Base-by-base conservation (phyloP, 1,139 yeast genomes). In the Saccharomycopsis phalli region DNA sequence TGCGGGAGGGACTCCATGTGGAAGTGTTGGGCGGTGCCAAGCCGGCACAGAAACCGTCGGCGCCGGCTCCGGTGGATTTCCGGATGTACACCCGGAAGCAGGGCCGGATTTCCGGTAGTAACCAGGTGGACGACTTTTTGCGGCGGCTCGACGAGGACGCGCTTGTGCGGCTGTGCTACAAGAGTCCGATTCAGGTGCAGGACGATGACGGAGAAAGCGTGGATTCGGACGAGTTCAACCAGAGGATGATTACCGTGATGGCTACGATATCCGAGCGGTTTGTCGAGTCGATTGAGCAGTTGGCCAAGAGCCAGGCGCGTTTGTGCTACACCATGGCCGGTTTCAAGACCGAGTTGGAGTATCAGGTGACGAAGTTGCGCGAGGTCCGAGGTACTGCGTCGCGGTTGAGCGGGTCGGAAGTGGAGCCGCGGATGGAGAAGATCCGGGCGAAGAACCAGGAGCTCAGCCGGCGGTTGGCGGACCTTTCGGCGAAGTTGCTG, bases 321-420 rank as follows among this genome's bases (percentile, higher is more conserved):
- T 36, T 42, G 29, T 22, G 20, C 5, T 11, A 19, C 14, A 36
- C 19, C 11, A 28, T 41, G n/a, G 20, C 17, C 5, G 14, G 18
- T 6, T 33, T 31, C 4, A 42, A 42, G 19, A 11, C 25, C 4
- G 44, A 40, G 23, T 32, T 42, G 16, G 44, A 42, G 31, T 28
- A 30, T 7, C 43, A 42, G 18, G 18, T 42, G 13, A 13, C 17
- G 8, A 42, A 41, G 26, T 23, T 39, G 6, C 29, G 32, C 14
- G 23, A 21, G 3, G 22, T 36, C n/a, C 33, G 28, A 5, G 18
- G 20, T 10, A 17, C 13, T 19, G 14, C 18, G 7, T 17, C 5
- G 16, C 6, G 8, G 7, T 22, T 14, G 6, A 17, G 8, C 16
- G 37, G 13, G 13, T 4, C n/a, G 11, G 25, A 17, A 13, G 14